These are phyloP conservation scores for Fusarium caatingaense DNA, from an alignment of 2,329 filamentous ascomycete genomes.

Conservation along the genomic window DNA sequence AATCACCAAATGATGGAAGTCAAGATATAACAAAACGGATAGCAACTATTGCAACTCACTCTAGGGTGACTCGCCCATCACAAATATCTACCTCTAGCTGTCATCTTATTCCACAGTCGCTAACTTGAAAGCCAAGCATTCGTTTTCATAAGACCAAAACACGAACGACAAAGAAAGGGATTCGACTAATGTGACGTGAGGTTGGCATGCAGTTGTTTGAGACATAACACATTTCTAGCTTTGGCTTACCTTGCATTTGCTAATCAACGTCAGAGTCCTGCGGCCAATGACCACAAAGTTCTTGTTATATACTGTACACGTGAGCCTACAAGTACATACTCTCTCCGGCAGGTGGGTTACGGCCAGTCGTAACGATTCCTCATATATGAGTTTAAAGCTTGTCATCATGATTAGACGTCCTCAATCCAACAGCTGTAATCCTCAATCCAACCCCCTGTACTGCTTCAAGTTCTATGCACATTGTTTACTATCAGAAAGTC, in stretches of 20 bases:
- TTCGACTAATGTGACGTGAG: not conserved
- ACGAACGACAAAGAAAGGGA: not conserved
- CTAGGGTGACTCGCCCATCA: not conserved
- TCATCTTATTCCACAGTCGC: not conserved
- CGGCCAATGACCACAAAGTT: not conserved
- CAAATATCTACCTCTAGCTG: no score
- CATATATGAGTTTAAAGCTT: not conserved
- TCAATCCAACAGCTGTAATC: not conserved
- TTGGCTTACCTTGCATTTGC: not conserved
- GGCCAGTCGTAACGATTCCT: no score
- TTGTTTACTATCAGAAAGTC: constrained; percentile 13
- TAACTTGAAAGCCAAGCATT: not conserved
- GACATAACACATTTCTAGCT: not conserved
- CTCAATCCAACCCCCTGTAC: not conserved
- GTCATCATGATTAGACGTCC: not conserved
- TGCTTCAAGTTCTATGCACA: not conserved
- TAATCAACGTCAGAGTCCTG: not conserved
- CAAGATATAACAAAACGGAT: not conserved
- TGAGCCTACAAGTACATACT: not conserved
- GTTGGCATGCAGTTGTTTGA: not conserved
- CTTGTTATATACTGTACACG: not conserved
- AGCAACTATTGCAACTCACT: not conserved
- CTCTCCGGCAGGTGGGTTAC: no score
- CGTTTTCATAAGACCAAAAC: not conserved
- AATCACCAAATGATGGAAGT: not conserved